Base-by-base conservation (phyloP, 73 alveolate species). In the Paramecium sonneborni region DNA sequence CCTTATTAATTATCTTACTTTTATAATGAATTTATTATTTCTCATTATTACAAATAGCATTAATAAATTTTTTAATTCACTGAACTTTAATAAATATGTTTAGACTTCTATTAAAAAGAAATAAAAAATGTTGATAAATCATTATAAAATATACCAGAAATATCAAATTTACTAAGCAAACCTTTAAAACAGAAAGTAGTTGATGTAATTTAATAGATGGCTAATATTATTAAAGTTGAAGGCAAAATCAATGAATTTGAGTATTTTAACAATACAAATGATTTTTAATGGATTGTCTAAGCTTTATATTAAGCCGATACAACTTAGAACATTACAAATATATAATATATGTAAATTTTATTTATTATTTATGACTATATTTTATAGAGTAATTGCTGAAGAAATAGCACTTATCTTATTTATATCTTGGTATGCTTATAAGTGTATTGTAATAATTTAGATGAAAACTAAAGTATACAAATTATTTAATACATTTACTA, bases 1-100 rank as follows among this genome's bases (percentile, higher is more conserved):
- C 87, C 87, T 12, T 74, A 28, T 39, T 20, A 74, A 74, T 10
- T 74, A 9, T 34, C 87, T 6, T 74, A 74, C 57, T 74, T 74
- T 74, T 74, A 74, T 39, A 37, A 74, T 11, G 87, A 74, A 74
- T 74, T 74, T 34, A 37, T 74, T 21, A 74, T 39, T 12, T 37
- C 67, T 9, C 37, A 34, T n/a, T 39, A 37, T 37, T 39, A 37
- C 44, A 28, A 34, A 37, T 9, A 74, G 11, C 21, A 37, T 5
- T 10, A 15, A 34, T 3, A 10, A 4, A 23, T 18, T 34, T 74
- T 74, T 35, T n/a, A 28, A 34, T 74, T 74, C 20, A 5, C 1
- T 0, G 37, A 28, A 37, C 44, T 74, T 1, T 23, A 39, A 39
- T 37, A 39, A 14, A 37, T 74, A 23, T 0, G 67, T 11, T 37